These are phyloP conservation scores for Kickxella alabastrina DNA, from an alignment of 192 early-diverging fungal species.

Conservation along the genomic window DNA sequence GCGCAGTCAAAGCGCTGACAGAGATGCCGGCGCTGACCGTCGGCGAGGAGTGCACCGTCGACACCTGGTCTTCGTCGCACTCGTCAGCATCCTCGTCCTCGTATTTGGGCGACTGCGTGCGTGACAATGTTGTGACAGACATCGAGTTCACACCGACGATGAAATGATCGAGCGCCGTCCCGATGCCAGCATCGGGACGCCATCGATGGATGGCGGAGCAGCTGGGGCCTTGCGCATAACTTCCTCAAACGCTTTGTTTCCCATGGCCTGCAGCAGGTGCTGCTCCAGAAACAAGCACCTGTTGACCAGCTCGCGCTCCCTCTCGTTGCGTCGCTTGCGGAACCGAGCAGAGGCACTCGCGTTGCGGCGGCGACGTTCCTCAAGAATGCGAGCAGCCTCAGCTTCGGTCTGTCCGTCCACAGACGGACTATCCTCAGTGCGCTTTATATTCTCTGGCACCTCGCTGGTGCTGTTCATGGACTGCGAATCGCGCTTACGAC, in stretches of 20 bases:
- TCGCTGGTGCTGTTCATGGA: no score
- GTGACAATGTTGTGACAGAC: constrained; percentile 2
- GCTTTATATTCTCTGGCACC: no score
- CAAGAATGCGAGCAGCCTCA: constrained; percentile 51
- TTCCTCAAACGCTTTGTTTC: constrained; percentile 18
- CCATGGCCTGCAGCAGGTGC: constrained; percentile 22
- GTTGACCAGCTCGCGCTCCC: constrained; percentile 56
- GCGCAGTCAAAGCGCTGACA: constrained; percentile 33
- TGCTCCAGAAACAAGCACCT: constrained; percentile 55
- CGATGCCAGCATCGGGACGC: not conserved
- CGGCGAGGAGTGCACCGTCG: not conserved
- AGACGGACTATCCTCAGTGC: not conserved
- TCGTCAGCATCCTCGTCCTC: constrained; percentile 8
- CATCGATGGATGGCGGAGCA: not conserved
- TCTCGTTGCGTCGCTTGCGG: constrained; percentile 62
- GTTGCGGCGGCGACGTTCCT: constrained; percentile 60
- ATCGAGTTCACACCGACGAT: not conserved
- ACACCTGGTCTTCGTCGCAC: not conserved
- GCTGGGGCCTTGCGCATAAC: constrained; percentile 33
- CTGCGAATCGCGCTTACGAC: not conserved
- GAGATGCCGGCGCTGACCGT: no score
- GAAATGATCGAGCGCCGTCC: not conserved
- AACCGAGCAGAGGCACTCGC: constrained; percentile 63
- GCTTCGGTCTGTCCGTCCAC: not conserved
- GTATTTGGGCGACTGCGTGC: constrained; percentile 1